Evolutionary conservation across 306 rosid genomes (phyloP).

Genomic region (Corylus americana): DNA sequence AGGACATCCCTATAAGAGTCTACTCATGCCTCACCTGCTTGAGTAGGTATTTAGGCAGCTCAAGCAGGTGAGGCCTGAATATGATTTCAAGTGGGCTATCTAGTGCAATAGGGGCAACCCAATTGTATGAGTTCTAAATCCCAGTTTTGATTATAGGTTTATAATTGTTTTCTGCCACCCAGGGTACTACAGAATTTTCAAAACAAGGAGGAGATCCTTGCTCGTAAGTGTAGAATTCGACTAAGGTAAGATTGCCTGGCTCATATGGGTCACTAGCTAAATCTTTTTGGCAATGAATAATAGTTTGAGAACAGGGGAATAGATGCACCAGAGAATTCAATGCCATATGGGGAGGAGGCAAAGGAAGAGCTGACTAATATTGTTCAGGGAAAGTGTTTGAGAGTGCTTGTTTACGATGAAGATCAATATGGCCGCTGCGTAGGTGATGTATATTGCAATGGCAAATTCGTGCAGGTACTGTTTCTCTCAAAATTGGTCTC

Average conservation of each 20-base stretch:
- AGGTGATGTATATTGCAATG: constrained; percentile 73
- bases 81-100: too few species aligned
- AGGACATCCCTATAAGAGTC: too few species aligned
- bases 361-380: constrained; percentile 60
- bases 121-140: too few species aligned
- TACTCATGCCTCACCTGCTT: too few species aligned
- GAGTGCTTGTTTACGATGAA: constrained; percentile 68
- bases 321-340: constrained; percentile 81
- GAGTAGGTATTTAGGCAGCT: too few species aligned
- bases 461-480: constrained; percentile 73
- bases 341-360: constrained; percentile 89
- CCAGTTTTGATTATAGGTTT: neutral
- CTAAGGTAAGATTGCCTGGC: constrained; percentile 56
- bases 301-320: constrained; percentile 81
- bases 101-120: too few species aligned
- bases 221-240: constrained; percentile 76
- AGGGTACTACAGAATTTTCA: constrained; percentile 66
- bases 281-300: neutral
- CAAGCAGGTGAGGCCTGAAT: too few species aligned
- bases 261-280: neutral
- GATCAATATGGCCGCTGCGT: constrained; percentile 85
- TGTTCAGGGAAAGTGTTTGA: constrained; percentile 68
- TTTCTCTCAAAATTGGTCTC: constrained; percentile 1
- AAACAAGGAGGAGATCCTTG: constrained; percentile 61
- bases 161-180: neutral